Evolutionary conservation across 805 yeast genomes (phyloP).

Genomic region (Lipomyces yamanashiensis): DNA sequence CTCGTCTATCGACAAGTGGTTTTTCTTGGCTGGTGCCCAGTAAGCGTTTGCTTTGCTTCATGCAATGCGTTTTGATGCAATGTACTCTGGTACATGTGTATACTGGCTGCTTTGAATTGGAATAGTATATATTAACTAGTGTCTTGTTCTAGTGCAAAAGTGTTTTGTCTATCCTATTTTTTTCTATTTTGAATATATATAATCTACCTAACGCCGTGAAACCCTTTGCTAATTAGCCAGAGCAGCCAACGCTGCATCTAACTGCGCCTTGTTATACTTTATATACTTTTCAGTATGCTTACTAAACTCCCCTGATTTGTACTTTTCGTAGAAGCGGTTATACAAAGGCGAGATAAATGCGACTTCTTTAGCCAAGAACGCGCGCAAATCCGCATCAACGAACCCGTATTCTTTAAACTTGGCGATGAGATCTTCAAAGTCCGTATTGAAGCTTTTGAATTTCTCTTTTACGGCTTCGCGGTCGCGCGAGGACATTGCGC

Average conservation of each 20-base stretch:
- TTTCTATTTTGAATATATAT: not conserved
- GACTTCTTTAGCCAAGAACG: constrained; percentile 69
- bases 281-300: constrained; percentile 73
- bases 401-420: constrained; percentile 68
- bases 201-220: not conserved
- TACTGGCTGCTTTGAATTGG: too few species aligned
- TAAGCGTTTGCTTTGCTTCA: constrained; percentile 5
- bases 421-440: constrained; percentile 75
- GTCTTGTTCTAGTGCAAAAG: too few species aligned
- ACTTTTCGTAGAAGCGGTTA: constrained; percentile 80
- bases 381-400: constrained; percentile 67
- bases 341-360: constrained; percentile 80
- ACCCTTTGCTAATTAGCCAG: constrained; percentile 28
- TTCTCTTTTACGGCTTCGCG: constrained; percentile 82
- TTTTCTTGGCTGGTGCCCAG: constrained; percentile 70
- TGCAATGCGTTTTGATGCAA: too few species aligned
- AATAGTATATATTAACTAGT: too few species aligned
- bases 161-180: not conserved
- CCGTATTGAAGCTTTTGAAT: constrained; percentile 77
- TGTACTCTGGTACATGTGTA: not conserved
- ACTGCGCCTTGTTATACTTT: constrained; percentile 52
- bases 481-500: constrained; percentile 65
- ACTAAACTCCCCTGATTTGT: constrained; percentile 68
- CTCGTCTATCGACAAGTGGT: constrained; percentile 97
- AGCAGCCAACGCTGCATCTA: constrained; percentile 49